Evolutionary conservation across 2,329 filamentous ascomycete species (phyloP).

Genomic region (Cladosporium austrohemisphaericum): DNA sequence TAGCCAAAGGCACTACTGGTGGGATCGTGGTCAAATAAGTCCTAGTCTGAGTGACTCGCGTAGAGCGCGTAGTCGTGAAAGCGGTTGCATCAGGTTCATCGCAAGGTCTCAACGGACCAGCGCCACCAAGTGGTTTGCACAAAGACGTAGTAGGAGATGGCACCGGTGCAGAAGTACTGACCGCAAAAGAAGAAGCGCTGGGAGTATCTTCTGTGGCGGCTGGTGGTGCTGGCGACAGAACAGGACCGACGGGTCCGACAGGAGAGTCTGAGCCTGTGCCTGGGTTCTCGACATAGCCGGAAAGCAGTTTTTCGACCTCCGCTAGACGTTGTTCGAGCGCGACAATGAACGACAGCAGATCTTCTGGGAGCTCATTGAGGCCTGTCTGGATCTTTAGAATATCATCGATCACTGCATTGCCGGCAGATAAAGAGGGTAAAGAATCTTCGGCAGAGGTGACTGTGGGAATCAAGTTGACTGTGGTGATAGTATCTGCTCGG

Average conservation of each 20-base stretch:
- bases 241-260: conserved; percentile 1
- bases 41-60: background rate
- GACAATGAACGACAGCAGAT: conserved; percentile 20
- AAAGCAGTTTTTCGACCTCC: conserved; percentile 17
- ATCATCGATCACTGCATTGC: conserved; percentile 19
- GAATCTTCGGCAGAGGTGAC: background rate
- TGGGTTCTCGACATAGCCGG: conserved; percentile 8
- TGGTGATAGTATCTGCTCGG: background rate
- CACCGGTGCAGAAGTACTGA: background rate
- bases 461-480: background rate
- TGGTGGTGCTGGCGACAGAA: conserved; percentile 2
- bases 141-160: no score
- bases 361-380: conserved; percentile 18
- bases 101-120: no score
- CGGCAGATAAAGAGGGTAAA: conserved; percentile 15
- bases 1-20: background rate
- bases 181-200: background rate
- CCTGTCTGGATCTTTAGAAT: conserved; percentile 20
- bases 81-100: background rate
- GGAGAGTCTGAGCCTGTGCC: background rate
- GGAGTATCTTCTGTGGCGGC: background rate
- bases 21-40: background rate
- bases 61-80: background rate
- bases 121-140: no score
- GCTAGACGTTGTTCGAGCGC: conserved; percentile 17